Percentiles rank a stretch among this genome's conserved stretches.
Conservation (phyloP, 2,329 filamentous ascomycete genomes). For the Plectosphaerella sp. region DNA sequence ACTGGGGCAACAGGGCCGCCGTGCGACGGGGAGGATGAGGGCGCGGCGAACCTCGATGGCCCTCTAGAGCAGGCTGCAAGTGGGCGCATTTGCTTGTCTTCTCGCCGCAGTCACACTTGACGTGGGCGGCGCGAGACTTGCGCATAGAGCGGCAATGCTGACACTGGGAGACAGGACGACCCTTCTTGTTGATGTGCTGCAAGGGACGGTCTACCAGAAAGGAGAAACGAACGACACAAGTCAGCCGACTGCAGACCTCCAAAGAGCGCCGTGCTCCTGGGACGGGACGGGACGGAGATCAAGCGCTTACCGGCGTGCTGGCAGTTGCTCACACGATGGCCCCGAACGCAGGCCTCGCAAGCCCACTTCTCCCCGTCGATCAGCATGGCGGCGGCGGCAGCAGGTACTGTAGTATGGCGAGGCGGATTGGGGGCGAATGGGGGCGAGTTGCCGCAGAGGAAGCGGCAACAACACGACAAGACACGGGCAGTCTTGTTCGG, state of each 20-base stretch:
- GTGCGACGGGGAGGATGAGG: slow-evolving; percentile 9
- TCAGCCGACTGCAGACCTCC: slow-evolving; percentile 15
- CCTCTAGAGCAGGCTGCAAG: slow-evolving; percentile 51
- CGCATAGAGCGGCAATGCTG: slow-evolving; percentile 93
- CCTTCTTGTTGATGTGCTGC: slow-evolving; percentile 95
- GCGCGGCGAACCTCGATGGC: slow-evolving; percentile 55
- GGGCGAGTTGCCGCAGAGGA: not conserved
- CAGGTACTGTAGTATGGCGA: not conserved
- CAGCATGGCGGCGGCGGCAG: slow-evolving; percentile 52
- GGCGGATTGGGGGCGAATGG: not conserved
- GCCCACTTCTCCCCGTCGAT: slow-evolving; percentile 97
- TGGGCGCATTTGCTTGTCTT: slow-evolving; percentile 72
- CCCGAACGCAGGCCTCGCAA: slow-evolving; percentile 96
- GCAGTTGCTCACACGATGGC: slow-evolving; percentile 98
- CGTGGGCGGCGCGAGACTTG: slow-evolving; percentile 90
- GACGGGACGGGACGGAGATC: slow-evolving; percentile 11
- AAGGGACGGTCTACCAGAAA: slow-evolving; percentile 71
- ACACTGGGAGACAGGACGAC: slow-evolving; percentile 95
- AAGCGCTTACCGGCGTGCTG: slow-evolving; percentile 79
- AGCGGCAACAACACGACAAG: not conserved
- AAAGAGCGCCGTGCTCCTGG: not conserved
- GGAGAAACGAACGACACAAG: slow-evolving; percentile 2
- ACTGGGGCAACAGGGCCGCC: not conserved
- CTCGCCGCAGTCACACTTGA: slow-evolving; percentile 95
- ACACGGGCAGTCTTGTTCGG: not conserved